Conservation (phyloP, 2,329 filamentous ascomycete species). For the Aspergillus terreus region DNA sequence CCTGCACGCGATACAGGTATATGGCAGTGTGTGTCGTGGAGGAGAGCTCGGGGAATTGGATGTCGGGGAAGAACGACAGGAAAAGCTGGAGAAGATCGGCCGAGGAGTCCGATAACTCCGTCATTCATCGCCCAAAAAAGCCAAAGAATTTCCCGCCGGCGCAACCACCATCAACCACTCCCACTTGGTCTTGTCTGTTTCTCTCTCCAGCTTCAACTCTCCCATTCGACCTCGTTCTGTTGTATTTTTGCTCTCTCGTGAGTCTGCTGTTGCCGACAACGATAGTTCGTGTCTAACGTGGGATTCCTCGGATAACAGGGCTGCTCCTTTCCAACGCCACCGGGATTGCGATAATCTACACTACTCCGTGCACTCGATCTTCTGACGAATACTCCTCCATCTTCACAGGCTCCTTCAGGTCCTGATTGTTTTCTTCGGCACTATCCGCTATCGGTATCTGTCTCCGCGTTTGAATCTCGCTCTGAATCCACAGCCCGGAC, state of each 20-base stretch:
- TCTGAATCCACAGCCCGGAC: background rate
- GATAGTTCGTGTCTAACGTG: background rate
- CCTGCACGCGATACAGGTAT: background rate
- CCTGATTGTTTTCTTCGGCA: background rate
- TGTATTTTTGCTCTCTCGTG: background rate
- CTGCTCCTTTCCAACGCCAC: background rate
- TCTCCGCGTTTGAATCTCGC: background rate
- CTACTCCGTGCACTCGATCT: background rate
- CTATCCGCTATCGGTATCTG: background rate
- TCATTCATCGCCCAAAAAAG: slow-evolving; percentile 33
- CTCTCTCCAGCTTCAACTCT: slow-evolving; percentile 4
- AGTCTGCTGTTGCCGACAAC: background rate
- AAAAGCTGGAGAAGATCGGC: slow-evolving; percentile 20
- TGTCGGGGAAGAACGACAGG: slow-evolving; percentile 4
- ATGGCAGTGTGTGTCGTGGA: background rate
- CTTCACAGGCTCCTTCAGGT: background rate
- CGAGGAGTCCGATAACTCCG: slow-evolving; percentile 34
- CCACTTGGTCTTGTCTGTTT: slow-evolving; percentile 3
- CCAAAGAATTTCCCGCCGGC: slow-evolving; percentile 35
- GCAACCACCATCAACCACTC: background rate
- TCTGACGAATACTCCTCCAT: background rate
- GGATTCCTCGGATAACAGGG: background rate
- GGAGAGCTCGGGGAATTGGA: background rate
- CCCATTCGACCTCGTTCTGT: background rate
- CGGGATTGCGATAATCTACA: background rate